Percentiles rank a stretch among this genome's conserved stretches.
Conservation (phyloP, 2,329 filamentous ascomycete species). For the Nemania bipapillata region DNA sequence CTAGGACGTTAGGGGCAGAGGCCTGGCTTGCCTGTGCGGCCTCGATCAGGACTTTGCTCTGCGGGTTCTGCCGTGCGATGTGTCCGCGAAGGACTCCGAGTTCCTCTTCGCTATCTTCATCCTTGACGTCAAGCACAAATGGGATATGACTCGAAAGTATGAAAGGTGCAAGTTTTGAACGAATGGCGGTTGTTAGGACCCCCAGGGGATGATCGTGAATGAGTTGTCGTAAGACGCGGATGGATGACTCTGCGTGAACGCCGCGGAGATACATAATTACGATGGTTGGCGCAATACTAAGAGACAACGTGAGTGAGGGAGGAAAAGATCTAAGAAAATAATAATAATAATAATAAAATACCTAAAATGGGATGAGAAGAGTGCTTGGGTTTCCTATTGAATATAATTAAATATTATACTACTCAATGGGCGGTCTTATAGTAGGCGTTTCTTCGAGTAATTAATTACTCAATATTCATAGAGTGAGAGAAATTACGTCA, state of each 20-base stretch:
- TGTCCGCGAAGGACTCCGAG: conserved; percentile 28
- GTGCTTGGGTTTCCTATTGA: neutral
- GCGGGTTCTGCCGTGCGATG: conserved; percentile 26
- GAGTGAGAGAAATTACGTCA: conserved; percentile 1
- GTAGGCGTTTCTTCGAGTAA: neutral
- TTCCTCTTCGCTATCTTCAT: conserved; percentile 21
- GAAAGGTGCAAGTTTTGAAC: conserved; percentile 25
- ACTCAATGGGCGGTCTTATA: conserved; percentile 10
- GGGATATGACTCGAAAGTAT: conserved; percentile 31
- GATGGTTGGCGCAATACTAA: neutral
- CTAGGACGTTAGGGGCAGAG: conserved; percentile 8
- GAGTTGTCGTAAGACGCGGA: conserved; percentile 21
- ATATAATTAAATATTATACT: neutral
- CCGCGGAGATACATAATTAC: conserved; percentile 16
- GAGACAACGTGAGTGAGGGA: too few relatives aligned
- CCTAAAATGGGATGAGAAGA: neutral
- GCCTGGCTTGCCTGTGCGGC: conserved; percentile 17
- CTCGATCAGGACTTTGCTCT: conserved; percentile 29
- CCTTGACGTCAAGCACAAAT: conserved; percentile 22
- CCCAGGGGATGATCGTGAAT: conserved; percentile 26
- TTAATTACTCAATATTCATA: neutral
- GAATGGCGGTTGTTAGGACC: conserved; percentile 28
- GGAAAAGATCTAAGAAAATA: too few relatives aligned
- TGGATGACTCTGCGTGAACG: conserved; percentile 24
- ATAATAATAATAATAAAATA: neutral